phyloP scores from a whole-genome alignment of 2,329 filamentous ascomycete species.

The Exophiala alcalophila region DNA sequence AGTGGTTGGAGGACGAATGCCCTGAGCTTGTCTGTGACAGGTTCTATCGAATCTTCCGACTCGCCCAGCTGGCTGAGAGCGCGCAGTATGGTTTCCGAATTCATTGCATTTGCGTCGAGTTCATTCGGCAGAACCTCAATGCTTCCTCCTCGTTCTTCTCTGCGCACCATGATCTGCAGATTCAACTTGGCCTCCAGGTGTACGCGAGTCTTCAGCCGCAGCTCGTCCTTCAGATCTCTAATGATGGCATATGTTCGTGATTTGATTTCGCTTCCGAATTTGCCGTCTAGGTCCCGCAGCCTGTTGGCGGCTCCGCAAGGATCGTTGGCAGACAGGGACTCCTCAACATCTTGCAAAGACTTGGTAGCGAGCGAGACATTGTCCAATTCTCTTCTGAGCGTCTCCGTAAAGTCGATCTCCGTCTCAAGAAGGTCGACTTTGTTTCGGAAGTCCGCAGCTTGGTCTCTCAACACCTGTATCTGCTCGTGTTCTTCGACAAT shows the following conservation, averaged over 20 bases:
- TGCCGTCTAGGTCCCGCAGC: conserved; percentile 17
- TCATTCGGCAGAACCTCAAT: conserved; percentile 16
- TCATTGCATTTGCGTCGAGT: conserved; percentile 2
- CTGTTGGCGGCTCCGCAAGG: conserved; percentile 20
- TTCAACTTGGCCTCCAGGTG: conserved; percentile 20
- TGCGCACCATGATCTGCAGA: conserved; percentile 16
- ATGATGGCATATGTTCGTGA: conserved; percentile 16
- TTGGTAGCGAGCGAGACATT: conserved; percentile 12
- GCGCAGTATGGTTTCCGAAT: conserved; percentile 16
- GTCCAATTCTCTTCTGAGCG: conserved; percentile 27
- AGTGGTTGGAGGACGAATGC: conserved; percentile 24
- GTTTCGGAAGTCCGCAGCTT: conserved; percentile 59
- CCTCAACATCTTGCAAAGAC: conserved; percentile 22
- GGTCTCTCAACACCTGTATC: conserved; percentile 60
- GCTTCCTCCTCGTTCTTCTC: conserved; percentile 9
- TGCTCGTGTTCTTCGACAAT: conserved; percentile 76
- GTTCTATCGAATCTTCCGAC: conserved; percentile 17
- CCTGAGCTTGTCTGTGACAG: conserved; percentile 22
- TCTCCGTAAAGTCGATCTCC: conserved; percentile 60
- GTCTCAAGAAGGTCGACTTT: conserved; percentile 56
- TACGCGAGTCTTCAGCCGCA: conserved; percentile 21
- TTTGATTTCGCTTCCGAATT: conserved; percentile 3
- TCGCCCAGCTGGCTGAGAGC: conserved; percentile 22
- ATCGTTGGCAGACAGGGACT: conserved; percentile 14
- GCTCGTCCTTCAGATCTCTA: conserved; percentile 22